A percentile compares a stretch with the other conserved stretches of the same genome.
phyloP scores from a whole-genome alignment of 2,329 filamentous ascomycete genomes.

The Ophiocordyceps camponoti-leonardi region DNA sequence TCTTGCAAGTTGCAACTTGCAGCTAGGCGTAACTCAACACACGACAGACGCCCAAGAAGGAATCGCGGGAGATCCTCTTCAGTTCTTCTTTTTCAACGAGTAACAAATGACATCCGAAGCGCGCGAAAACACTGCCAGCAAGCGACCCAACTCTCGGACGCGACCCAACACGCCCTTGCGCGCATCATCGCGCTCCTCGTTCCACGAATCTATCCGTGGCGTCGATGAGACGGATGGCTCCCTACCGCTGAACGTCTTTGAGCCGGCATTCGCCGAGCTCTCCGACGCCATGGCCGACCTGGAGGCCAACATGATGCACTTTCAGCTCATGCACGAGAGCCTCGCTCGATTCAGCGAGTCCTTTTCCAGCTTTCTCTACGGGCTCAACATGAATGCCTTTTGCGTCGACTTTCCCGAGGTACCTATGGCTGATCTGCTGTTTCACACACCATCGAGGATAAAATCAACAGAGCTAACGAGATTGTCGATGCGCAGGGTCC shows the following conservation, averaged over 20 bases:
- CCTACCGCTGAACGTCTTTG: conserved; percentile 64
- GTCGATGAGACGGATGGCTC: conserved; percentile 31
- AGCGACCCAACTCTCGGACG: conserved; percentile 41
- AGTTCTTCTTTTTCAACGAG: too few species aligned
- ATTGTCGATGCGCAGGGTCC: conserved; percentile 43
- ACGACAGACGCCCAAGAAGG: too few species aligned
- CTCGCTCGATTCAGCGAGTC: conserved; percentile 86
- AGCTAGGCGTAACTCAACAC: too few species aligned
- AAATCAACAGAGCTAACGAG: background rate
- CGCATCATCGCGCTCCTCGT: conserved; percentile 73
- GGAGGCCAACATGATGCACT: conserved; percentile 93
- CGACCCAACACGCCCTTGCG: conserved; percentile 85
- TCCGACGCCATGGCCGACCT: conserved; percentile 89
- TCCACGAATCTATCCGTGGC: conserved; percentile 56
- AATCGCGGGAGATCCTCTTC: too few species aligned
- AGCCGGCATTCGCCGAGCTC: conserved; percentile 84
- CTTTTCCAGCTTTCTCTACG: conserved; percentile 89
- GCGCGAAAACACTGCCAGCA: conserved; percentile 8
- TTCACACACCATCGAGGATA: too few species aligned
- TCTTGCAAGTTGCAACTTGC: too few species aligned
- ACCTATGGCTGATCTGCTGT: conserved; percentile 6
- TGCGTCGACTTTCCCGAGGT: conserved; percentile 96
- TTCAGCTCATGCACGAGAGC: conserved; percentile 94
- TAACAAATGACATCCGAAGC: conserved; percentile 8
- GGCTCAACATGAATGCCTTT: conserved; percentile 97